Evolutionary conservation across 2,329 filamentous ascomycete species (phyloP).

Genomic region (Emergomyces pasteurianus): DNA sequence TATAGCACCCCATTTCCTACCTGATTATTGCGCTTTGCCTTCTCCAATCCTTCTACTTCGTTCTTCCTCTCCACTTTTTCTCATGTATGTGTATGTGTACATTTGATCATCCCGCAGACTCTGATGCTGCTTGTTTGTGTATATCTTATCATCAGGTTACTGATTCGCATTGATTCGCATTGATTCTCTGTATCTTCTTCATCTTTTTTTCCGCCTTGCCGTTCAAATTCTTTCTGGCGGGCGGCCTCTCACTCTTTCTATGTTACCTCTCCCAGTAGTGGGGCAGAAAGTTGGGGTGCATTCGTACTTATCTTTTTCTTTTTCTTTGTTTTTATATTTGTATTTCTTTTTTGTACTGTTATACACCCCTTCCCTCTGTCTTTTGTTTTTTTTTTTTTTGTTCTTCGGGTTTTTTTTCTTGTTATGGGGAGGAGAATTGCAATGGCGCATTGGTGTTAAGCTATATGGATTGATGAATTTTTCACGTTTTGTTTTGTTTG

Average conservation of each 20-base stretch:
- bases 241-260: not conserved
- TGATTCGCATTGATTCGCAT: not conserved
- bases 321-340: not conserved
- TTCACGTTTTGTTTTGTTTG: not conserved
- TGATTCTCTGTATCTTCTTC: not conserved
- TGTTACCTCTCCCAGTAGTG: not conserved
- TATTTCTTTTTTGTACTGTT: not conserved
- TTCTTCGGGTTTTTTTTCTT: too few species aligned
- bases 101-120: not conserved
- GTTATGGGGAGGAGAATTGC: not conserved
- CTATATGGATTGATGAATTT: not conserved
- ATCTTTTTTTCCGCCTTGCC: not conserved
- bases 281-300: not conserved
- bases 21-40: not conserved
- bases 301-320: not conserved
- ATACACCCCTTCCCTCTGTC: too few species aligned
- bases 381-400: too few species aligned
- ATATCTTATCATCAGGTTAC: not conserved
- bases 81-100: not conserved
- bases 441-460: not conserved
- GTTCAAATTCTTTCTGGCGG: not conserved
- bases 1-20: not conserved
- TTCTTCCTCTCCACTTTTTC: too few species aligned
- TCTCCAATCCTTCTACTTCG: not conserved
- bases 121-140: not conserved